Base-by-base conservation (phyloP, 148 eudicot species). In the Cornus florida region DNA sequence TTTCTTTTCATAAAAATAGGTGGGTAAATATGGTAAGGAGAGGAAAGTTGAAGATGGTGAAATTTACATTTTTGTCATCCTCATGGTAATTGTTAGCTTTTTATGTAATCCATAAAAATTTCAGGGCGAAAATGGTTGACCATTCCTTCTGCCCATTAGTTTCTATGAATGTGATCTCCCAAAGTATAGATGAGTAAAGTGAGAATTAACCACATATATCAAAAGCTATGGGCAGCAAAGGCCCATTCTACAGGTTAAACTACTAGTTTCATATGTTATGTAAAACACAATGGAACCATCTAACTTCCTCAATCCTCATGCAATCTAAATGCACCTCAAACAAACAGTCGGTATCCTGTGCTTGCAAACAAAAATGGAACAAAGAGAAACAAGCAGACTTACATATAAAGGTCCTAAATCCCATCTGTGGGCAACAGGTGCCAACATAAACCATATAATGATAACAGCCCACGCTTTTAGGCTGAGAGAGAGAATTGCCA, bases 351-450 rank as follows among this genome's bases (percentile, higher is more conserved):
- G 48, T 62, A 62, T 17, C 22, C 20, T 20, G 8, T 62, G 22
- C 7, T n/a, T 62, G 23, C 23, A 73, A 50, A 20, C 35, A 46
- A 62, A 31, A 72, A 72, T 12, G n/a, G 23, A 69, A 76, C 38
- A 28, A 60, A 73, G n/a, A 64, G 79, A 73, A 78, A 57, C 28
- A 76, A 48, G 17, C 17, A 22, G 41, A 85, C 98, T 92, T 89
- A 97, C 99, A 82, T 90, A 97, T 84, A 97, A 67, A 75, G 99
- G 99, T 78, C 98, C 99, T 48, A 94, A 64, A 71, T 88, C 94
- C 90, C 87, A 94, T 76, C 69, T 87, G 70, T 92, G 92, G 78
- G 99, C 97, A 87, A 94, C 79, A 73, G 99, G 97, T 80, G 99
- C 99, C 83, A 97, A 77, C 84, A 91, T 81, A 85, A 94, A 97